Base-by-base conservation (phyloP, 352 stramenopile species). In the Thalassiosira mediterranea region DNA sequence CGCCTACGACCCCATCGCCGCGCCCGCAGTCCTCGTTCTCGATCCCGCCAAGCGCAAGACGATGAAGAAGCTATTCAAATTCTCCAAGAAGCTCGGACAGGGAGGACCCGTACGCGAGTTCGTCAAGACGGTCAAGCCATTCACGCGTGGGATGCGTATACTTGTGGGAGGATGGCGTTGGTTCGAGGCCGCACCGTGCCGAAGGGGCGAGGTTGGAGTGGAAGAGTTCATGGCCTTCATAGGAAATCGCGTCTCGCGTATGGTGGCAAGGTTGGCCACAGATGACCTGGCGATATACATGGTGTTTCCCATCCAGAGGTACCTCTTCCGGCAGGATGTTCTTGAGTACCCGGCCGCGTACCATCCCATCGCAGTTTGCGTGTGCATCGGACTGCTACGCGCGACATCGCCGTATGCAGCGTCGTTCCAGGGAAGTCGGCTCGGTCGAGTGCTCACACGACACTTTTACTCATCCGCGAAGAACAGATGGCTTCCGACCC, bases 191-290 rank as follows among this genome's bases (percentile, higher is more conserved):
- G 63, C 68, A 32, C 63, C 66, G 3, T 84, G 75, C 56, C 56
- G 75, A 7, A 59, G 75, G 25, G 52, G 54, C 19, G 81, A 89
- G 71, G 85, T 91, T 28, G 69, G 77, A 11, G 10, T 88, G 0
- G 85, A 83, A 25, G 85, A 91, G 48, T 60, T 65, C 1, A 85
- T 85, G 82, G 84, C 85, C 0, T 91, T 91, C 28, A 67, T 91
- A 64, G 85, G 85, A 0, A 91, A 91, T 81, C 56, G 83, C 42
- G 79, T 79, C 3, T 88, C 65, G 34, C 83, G 86, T 26, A 79
- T 79, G 19, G 70, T 72, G 0, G 71, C 76, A 17, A 51, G 86
- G 10, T 25, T 49, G 21, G 34, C 56, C 15, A 71, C 64, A 4
- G 83, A 88, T 65, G 11, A 26, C 10, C 37, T 67, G 5, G 72